Percentiles rank a stretch among this genome's conserved stretches.
phyloP scores from a whole-genome alignment of 306 rosid species.

The Malus sylvestris region DNA sequence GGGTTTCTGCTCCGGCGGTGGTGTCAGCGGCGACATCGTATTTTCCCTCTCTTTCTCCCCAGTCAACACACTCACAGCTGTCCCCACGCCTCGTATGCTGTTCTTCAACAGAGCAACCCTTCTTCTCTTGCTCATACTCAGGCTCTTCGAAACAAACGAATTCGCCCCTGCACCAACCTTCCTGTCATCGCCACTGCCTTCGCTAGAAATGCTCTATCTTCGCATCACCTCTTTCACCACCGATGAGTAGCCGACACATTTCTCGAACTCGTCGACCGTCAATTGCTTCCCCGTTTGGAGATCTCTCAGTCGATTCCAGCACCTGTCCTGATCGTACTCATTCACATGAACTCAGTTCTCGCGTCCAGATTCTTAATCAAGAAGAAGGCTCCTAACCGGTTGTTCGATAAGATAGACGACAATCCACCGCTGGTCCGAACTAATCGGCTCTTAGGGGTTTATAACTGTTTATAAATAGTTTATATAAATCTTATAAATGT shows the following conservation, averaged over 20 bases:
- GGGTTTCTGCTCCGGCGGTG: constrained; percentile 14
- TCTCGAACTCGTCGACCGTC: constrained; percentile 77
- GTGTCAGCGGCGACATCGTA: neutral
- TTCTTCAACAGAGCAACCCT: constrained; percentile 66
- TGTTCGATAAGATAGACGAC: constrained; percentile 7
- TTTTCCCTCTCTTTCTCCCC: constrained; percentile 52
- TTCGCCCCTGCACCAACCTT: constrained; percentile 9
- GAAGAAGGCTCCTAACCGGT: constrained; percentile 47
- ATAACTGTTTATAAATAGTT: too few species aligned
- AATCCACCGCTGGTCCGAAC: neutral
- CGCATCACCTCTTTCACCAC: constrained; percentile 66
- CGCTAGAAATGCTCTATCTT: constrained; percentile 23
- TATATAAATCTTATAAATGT: too few species aligned
- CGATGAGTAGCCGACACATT: constrained; percentile 47
- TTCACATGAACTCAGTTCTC: constrained; percentile 70
- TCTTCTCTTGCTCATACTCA: constrained; percentile 62
- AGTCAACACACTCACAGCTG: constrained; percentile 42
- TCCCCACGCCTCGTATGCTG: constrained; percentile 49
- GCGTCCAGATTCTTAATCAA: constrained; percentile 73
- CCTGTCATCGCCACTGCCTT: constrained; percentile 4
- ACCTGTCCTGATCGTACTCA: constrained; percentile 53
- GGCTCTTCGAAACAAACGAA: constrained; percentile 46
- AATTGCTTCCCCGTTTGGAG: constrained; percentile 76
- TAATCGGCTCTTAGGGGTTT: neutral
- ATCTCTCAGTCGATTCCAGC: constrained; percentile 72